phyloP scores from a whole-genome alignment of 768 basidiomycete genomes.

The Boletus rubropictus region DNA sequence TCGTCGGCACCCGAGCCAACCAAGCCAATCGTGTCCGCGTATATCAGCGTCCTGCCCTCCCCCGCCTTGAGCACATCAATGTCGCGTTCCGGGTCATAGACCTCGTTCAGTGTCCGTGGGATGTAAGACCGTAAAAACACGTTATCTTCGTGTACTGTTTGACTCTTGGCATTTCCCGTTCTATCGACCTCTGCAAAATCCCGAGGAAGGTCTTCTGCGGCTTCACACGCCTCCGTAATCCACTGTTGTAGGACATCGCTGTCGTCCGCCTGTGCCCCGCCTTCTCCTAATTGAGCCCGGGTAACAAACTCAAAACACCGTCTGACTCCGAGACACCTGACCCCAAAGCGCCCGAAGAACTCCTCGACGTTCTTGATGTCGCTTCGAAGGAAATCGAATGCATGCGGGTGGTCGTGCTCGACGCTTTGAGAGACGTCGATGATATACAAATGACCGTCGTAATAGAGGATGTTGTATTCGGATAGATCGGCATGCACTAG shows the following conservation, averaged over 20 bases:
- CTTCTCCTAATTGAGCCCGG: slow-evolving; percentile 39
- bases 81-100: slow-evolving; percentile 93
- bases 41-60: slow-evolving; percentile 71
- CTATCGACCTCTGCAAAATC: slow-evolving; percentile 6
- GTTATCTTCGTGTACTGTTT: slow-evolving; percentile 67
- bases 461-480: slow-evolving; percentile 95
- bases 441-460: slow-evolving; percentile 75
- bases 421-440: slow-evolving; percentile 99
- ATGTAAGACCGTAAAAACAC: slow-evolving; percentile 91
- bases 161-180: slow-evolving; percentile 11
- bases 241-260: slow-evolving; percentile 38
- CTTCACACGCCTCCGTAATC: slow-evolving; percentile 38
- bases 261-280: slow-evolving; percentile 25
- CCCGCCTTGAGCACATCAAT: slow-evolving; percentile 69
- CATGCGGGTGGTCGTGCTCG: slow-evolving; percentile 94
- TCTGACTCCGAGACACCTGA: slow-evolving; percentile 70
- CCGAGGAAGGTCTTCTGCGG: slow-evolving; percentile 12
- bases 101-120: slow-evolving; percentile 85
- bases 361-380: slow-evolving; percentile 93
- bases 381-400: slow-evolving; percentile 91
- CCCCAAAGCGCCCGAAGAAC: slow-evolving; percentile 77
- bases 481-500: slow-evolving; percentile 97
- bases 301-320: slow-evolving; percentile 88
- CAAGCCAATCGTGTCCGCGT: slow-evolving; percentile 80
- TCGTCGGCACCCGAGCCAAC: slow-evolving; percentile 36